These are phyloP conservation scores for Colletotrichum gigasporum DNA, from an alignment of 2,329 filamentous ascomycete genomes.

Conservation along the genomic window DNA sequence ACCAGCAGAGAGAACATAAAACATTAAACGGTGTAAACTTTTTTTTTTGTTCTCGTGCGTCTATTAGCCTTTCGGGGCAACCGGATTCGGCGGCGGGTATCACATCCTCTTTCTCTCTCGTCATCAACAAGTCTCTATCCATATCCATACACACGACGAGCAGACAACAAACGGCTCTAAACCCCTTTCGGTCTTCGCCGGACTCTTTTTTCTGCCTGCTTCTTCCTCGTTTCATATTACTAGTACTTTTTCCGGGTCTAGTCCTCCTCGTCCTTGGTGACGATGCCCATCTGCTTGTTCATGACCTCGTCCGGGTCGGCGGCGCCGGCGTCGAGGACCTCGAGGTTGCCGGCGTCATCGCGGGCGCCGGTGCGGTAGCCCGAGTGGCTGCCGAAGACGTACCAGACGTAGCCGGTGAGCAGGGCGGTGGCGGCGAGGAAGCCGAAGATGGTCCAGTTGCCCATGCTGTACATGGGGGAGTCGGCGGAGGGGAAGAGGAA, in stretches of 20 bases:
- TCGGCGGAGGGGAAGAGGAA: slow-evolving; percentile 44
- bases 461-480: slow-evolving; percentile 44
- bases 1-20: no score
- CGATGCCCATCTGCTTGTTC: slow-evolving; percentile 34
- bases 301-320: slow-evolving; percentile 35
- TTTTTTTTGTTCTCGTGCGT: no score
- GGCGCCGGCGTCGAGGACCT: slow-evolving; percentile 35
- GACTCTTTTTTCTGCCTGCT: no score
- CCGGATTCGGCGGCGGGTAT: not conserved
- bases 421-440: slow-evolving; percentile 38
- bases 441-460: slow-evolving; percentile 45
- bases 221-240: not conserved
- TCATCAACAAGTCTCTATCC: not conserved
- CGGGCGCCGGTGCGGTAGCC: slow-evolving; percentile 40
- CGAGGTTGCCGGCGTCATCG: slow-evolving; percentile 34
- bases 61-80: not conserved
- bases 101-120: not conserved
- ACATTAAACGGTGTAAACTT: not conserved
- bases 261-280: slow-evolving; percentile 31
- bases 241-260: not conserved
- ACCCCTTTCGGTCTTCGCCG: not conserved
- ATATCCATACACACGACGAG: not conserved
- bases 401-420: slow-evolving; percentile 42
- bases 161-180: not conserved
- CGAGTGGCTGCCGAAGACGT: slow-evolving; percentile 42